A percentile compares a stretch with the other conserved stretches of the same genome.
Evolutionary conservation across 441 rosid species (phyloP).

Genomic region (Pelargonium citronellum): DNA sequence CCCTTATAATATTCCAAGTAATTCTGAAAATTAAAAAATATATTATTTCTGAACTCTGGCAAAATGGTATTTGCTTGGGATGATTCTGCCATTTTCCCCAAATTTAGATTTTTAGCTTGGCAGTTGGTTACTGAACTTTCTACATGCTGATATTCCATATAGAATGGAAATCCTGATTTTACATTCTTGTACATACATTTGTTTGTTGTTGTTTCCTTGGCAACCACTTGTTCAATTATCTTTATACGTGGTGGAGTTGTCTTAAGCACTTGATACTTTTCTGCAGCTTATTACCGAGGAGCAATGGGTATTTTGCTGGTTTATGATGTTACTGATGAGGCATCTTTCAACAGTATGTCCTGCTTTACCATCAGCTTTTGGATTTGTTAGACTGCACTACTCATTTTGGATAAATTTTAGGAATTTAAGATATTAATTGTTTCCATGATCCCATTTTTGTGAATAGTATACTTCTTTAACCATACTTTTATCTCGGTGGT

Average conservation of each 20-base stretch:
- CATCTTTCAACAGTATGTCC: slow-evolving; percentile 77
- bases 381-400: slow-evolving; percentile 1
- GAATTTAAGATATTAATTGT: slow-evolving; percentile 11
- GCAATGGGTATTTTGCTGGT: slow-evolving; percentile 97
- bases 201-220: not conserved
- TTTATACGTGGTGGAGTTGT: not conserved
- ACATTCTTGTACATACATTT: not conserved
- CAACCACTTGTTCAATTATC: not conserved
- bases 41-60: slow-evolving; percentile 1
- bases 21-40: slow-evolving; percentile 4
- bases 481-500: not conserved
- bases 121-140: too few species aligned
- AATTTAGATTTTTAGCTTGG: too few species aligned
- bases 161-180: too few species aligned
- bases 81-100: too few species aligned
- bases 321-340: slow-evolving; percentile 90
- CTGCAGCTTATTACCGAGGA: slow-evolving; percentile 85
- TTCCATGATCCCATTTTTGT: slow-evolving; percentile 17
- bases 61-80: slow-evolving; percentile 19
- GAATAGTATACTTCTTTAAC: not conserved
- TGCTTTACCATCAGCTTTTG: slow-evolving; percentile 1
- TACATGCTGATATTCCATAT: too few species aligned
- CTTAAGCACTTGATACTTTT: not conserved
- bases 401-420: slow-evolving; percentile 7
- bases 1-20: not conserved